These are phyloP conservation scores for Termitomyces sp. DNA, from an alignment of 1,284 basidiomycete species.

Conservation along the genomic window DNA sequence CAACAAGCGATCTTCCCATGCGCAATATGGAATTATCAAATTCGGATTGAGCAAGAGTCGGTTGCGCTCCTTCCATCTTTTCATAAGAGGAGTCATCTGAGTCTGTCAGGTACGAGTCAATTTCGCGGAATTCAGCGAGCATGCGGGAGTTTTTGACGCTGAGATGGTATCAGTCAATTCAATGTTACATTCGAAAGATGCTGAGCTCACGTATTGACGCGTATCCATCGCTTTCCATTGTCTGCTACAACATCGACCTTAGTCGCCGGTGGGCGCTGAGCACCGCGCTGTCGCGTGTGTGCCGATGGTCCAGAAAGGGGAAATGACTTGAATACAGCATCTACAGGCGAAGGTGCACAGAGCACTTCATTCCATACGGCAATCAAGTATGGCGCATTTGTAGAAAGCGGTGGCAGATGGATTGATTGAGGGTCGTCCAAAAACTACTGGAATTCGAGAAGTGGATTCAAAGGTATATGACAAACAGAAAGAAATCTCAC, in stretches of 20 bases:
- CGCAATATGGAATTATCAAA: constrained; percentile 69
- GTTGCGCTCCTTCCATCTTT: constrained; percentile 36
- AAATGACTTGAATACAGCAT: constrained; percentile 56
- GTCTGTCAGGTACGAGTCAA: constrained; percentile 75
- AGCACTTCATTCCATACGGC: constrained; percentile 75
- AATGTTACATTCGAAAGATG: background rate
- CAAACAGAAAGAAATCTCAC: constrained; percentile 25
- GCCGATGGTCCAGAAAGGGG: constrained; percentile 14
- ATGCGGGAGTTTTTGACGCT: constrained; percentile 76
- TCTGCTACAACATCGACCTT: constrained; percentile 80
- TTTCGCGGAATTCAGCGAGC: constrained; percentile 72
- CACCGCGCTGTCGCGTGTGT: constrained; percentile 18
- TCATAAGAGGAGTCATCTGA: constrained; percentile 51
- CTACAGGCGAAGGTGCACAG: constrained; percentile 50
- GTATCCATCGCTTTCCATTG: constrained; percentile 69
- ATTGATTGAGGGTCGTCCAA: constrained; percentile 41
- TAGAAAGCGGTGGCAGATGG: constrained; percentile 48
- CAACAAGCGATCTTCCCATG: constrained; percentile 57
- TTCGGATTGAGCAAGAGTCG: constrained; percentile 40
- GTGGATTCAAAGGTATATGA: constrained; percentile 13
- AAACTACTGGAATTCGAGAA: constrained; percentile 49
- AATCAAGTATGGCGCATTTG: constrained; percentile 71
- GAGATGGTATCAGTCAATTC: background rate
- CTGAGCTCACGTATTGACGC: constrained; percentile 75
- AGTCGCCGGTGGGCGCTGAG: constrained; percentile 37